Evolutionary conservation across 2,329 filamentous ascomycete species (phyloP), one percentile per base, ranked within the genome.

Genomic region (Albophoma yamanashiensis): DNA sequence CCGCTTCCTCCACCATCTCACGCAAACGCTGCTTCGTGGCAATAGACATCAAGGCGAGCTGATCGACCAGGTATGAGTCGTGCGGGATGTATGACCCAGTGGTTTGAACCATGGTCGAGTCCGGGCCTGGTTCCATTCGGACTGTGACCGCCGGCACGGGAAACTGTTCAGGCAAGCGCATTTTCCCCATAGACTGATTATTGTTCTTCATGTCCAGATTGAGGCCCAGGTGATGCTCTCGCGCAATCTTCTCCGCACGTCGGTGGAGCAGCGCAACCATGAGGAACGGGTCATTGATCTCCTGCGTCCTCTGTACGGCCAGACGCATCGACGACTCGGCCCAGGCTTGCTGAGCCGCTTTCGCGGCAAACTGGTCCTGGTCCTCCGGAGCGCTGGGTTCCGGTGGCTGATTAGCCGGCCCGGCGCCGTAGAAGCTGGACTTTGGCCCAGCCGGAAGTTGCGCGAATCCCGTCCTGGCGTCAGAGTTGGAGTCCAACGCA

Each of bases 31-130:
- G 89, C 69, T 93, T 91, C 12, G 91, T 87, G 22, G 90, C 89
- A 60, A 97, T 82, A 7, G 91, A 94, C 61, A 97, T 72, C 20
- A 97, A 79, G 34, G 90, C 89, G 53, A 97, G 76, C 65, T 97
- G 89, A 62, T 96, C 92, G 17, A 89, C 88, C 40, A 96, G 78
- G 59, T 83, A 86, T 1, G 89, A 85, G 52, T 92, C 89, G 42
- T 88, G 85, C 0, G 94, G 83, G 43, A 95, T 83, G 59, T 89
- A 91, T 25, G 85, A 84, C 2, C 86, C 87, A 17, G 79, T 81
- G 1, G 87, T 86, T 50, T 82, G 75, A 3, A 90, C 80, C 31
- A 88, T 74, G 15, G 83, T 80, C 39, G 83, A 83, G 57, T 91
- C 85, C 0, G 85, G 82, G 0, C 84, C 85, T 1, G 76, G 77